phyloP scores from a whole-genome alignment of 1,139 yeast species.

The Magnusiomyces ingens region DNA sequence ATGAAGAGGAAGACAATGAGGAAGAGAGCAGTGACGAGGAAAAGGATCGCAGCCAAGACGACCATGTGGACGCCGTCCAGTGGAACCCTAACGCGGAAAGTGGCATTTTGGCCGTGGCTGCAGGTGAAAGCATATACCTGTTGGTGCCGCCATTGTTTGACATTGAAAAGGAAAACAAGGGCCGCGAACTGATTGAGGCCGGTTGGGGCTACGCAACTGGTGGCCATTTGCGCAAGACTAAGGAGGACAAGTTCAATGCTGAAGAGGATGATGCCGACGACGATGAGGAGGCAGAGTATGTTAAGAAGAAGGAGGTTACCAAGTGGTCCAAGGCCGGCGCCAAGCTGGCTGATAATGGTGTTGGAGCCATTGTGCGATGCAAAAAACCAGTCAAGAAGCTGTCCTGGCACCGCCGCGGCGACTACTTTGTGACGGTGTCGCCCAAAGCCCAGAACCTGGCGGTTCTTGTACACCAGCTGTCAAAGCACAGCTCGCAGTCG shows the following conservation, averaged over 20 bases:
- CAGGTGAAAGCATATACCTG: slow-evolving; percentile 72
- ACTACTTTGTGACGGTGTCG: slow-evolving; percentile 87
- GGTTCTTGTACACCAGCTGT: slow-evolving; percentile 86
- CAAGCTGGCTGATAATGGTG: slow-evolving; percentile 57
- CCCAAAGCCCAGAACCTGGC: slow-evolving; percentile 87
- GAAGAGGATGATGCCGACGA: slow-evolving; percentile 32
- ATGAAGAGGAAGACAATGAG: slow-evolving; percentile 59
- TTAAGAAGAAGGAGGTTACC: slow-evolving; percentile 53
- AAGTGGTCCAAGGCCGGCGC: slow-evolving; percentile 81
- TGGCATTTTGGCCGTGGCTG: slow-evolving; percentile 77
- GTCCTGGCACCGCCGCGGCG: slow-evolving; percentile 97
- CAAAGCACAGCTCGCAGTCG: slow-evolving; percentile 93
- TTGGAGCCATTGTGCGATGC: slow-evolving; percentile 63
- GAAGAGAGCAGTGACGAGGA: slow-evolving; percentile 60
- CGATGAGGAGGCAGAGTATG: slow-evolving; percentile 30
- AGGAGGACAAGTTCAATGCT: slow-evolving; percentile 20
- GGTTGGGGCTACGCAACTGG: slow-evolving; percentile 79
- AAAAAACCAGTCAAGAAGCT: slow-evolving; percentile 71
- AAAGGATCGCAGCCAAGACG: slow-evolving; percentile 39
- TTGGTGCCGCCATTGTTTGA: slow-evolving; percentile 90
- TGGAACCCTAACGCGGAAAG: slow-evolving; percentile 79
- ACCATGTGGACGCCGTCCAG: slow-evolving; percentile 71
- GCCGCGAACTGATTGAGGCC: slow-evolving; percentile 70
- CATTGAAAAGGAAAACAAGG: slow-evolving; percentile 74
- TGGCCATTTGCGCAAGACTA: slow-evolving; percentile 41